phyloP scores from a whole-genome alignment of 108 stramenopile genomes.

The Nitzschia sp. region DNA sequence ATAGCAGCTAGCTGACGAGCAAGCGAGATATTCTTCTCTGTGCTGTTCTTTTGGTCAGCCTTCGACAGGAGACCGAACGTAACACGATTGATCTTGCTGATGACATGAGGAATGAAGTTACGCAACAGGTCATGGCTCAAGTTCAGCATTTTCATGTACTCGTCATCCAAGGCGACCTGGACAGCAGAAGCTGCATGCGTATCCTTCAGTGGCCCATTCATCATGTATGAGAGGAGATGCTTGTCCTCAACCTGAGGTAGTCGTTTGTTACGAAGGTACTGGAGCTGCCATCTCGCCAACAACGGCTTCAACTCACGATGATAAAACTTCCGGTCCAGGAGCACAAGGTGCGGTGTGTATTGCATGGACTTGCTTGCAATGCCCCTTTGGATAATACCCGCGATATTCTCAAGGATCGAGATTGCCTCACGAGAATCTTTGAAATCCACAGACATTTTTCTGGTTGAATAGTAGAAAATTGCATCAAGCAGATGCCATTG shows the following conservation, averaged over 20 bases:
- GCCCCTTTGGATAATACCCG: constrained; percentile 79
- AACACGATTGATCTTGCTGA: constrained; percentile 98
- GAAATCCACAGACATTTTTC: constrained; percentile 87
- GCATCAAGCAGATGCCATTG: constrained; percentile 95
- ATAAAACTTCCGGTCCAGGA: constrained; percentile 90
- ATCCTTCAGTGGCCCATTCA: constrained; percentile 82
- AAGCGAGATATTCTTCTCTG: constrained; percentile 84
- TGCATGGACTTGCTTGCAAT: constrained; percentile 80
- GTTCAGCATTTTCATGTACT: constrained; percentile 98
- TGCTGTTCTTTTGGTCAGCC: constrained; percentile 64
- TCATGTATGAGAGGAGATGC: constrained; percentile 90
- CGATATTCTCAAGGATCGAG: constrained; percentile 78
- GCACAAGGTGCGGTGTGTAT: constrained; percentile 90
- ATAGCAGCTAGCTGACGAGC: constrained; percentile 92
- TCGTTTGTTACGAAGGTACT: constrained; percentile 89
- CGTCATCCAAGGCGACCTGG: constrained; percentile 90
- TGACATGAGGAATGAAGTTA: constrained; percentile 89
- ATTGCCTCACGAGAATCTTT: constrained; percentile 84
- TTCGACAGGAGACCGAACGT: constrained; percentile 88
- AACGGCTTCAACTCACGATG: constrained; percentile 82
- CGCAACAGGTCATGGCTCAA: constrained; percentile 91
- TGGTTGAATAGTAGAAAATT: constrained; percentile 67
- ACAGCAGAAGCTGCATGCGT: constrained; percentile 76
- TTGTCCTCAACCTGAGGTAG: constrained; percentile 89
- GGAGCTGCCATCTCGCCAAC: constrained; percentile 93